Evolutionary conservation across 805 yeast genomes (phyloP), one percentile per base, ranked within the genome.

Genomic region (Candida hispaniensis): DNA sequence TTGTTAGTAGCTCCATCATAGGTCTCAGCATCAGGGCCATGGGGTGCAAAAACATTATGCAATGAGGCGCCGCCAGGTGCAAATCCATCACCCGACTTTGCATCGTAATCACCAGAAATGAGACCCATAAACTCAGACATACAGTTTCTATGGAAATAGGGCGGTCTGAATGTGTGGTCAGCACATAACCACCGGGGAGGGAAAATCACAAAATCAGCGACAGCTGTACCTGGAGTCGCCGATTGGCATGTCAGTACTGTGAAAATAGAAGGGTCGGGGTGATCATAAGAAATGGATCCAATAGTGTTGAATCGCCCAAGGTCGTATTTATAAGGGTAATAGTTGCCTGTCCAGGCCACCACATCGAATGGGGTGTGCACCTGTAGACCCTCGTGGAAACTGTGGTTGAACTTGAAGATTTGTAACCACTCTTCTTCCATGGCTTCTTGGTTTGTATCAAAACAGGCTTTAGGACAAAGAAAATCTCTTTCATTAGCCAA

Each of bases 11-110:
- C 54, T 18, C 43, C 44, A 20, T 46, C 43, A 34, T 40, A 49
- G 4, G 50, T 44, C n/a, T 29, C 46, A 12, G 47, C 43, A 16
- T 48, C 55, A 7, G 52, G 53, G 6, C 55, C 55, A 26, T 50
- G 55, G 8, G 55, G 42, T 2, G 52, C 42, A 44, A 50, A 45
- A 9, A 47, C 53, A 20, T 49, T 50, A 21, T 50, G 53, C 23
- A 50, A 27, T 11, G 54, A 49, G 2, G 55, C 55, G n/a, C 55
- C 53, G 13, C 55, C 55, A 6, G 55, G 55, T 2, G 28, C 41
- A 41, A 50, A 50, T n/a, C 48, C 55, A 11, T 43, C 48, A 1
- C 48, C 45, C 6, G 46, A 44, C 38, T 46, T 45, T 14, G 46
- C 49, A 29, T 46, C 48, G 15, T 43, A 44, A 32, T 34, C 39